Percentiles rank a stretch among this genome's conserved stretches.
phyloP scores from a whole-genome alignment of 2,329 filamentous ascomycete species.

The Thermoascus crustaceus region DNA sequence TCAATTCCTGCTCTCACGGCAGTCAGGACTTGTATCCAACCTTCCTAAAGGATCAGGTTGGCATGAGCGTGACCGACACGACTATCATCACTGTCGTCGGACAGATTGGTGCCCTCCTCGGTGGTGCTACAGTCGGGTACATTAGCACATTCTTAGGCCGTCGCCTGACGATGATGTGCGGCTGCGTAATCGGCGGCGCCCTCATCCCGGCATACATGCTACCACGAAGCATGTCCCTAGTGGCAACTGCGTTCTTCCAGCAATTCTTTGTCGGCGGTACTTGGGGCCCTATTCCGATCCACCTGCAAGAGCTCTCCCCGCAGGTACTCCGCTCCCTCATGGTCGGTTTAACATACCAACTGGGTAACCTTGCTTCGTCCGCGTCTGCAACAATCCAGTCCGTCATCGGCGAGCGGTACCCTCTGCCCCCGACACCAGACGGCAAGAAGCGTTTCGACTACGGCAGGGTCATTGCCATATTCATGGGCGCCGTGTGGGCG shows the following conservation, averaged over 20 bases:
- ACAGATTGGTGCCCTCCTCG: conserved; percentile 27
- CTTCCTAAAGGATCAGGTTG: conserved; percentile 30
- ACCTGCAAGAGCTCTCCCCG: conserved; percentile 30
- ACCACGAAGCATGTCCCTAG: conserved; percentile 21
- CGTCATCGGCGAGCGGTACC: conserved; percentile 31
- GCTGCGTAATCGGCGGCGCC: conserved; percentile 26
- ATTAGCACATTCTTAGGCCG: conserved; percentile 28
- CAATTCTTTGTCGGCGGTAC: conserved; percentile 32
- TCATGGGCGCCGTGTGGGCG: conserved; percentile 55
- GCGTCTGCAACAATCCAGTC: conserved; percentile 38
- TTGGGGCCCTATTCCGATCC: conserved; percentile 33
- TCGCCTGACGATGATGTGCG: conserved; percentile 26
- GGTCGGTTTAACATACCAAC: conserved; percentile 31
- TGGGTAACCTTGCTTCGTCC: conserved; percentile 33
- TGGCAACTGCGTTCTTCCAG: conserved; percentile 28
- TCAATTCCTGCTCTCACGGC: conserved; percentile 30
- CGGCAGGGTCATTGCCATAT: conserved; percentile 79
- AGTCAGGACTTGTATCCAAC: conserved; percentile 35
- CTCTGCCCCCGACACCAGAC: conserved; percentile 51
- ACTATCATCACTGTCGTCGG: conserved; percentile 28
- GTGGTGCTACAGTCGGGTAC: conserved; percentile 29
- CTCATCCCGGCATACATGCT: conserved; percentile 29
- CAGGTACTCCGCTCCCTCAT: conserved; percentile 25
- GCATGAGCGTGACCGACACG: conserved; percentile 18
- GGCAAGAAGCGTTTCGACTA: conserved; percentile 58